Evolutionary conservation across 2,329 filamentous ascomycete genomes (phyloP), one percentile per base, ranked within the genome.

Genomic region (Talaromyces sp.): DNA sequence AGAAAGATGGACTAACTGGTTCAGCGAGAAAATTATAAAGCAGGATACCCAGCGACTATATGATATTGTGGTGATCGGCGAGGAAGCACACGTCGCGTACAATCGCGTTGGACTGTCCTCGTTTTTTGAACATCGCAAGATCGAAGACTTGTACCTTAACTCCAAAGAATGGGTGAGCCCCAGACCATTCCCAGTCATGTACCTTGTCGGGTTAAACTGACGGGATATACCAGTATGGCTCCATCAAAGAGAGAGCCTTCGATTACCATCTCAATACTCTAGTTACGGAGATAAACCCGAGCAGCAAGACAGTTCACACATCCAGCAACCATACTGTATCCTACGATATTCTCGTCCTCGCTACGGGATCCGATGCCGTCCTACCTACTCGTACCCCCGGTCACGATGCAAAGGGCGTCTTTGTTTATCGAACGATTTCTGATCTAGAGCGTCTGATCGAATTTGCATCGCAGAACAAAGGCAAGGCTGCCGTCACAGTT

Each of bases 141-240:
- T 94, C 36, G 90, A 96, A 73, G 89, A 91, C 60, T 72, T 96
- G n/a, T 96, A 95, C 68, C 79, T 96, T 29, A 95, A 96, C 64
- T 88, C 90, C 0, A 79, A 83, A 62, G 86, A 90, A 80, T 96
- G 91, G 90, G 88, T 90, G 72, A 49, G 77, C 16, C 2, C 36
- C 54, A 42, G 1, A n/a, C 4, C 32, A 27, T 16, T 9, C 2
- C 41, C 17, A 11, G 14, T 9, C 17, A 13, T 17, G 2, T 19
- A n/a, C 11, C 13, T 9, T 9, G n/a, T 30, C 2, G 11, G 10
- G 10, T n/a, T 20, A 24, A n/a, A 11, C 30, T 47, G 40, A 47
- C 24, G n/a, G 10, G 9, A 11, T 13, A 32, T 36, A 17, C 9
- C 19, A 88, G 87, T 92, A 92, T 64, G 77, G 82, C 19, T 81